Percentiles rank a stretch among this genome's conserved stretches.
These are phyloP conservation scores for Dactylellina haptotyla DNA, from an alignment of 2,329 filamentous ascomycete genomes.

Conservation along the genomic window DNA sequence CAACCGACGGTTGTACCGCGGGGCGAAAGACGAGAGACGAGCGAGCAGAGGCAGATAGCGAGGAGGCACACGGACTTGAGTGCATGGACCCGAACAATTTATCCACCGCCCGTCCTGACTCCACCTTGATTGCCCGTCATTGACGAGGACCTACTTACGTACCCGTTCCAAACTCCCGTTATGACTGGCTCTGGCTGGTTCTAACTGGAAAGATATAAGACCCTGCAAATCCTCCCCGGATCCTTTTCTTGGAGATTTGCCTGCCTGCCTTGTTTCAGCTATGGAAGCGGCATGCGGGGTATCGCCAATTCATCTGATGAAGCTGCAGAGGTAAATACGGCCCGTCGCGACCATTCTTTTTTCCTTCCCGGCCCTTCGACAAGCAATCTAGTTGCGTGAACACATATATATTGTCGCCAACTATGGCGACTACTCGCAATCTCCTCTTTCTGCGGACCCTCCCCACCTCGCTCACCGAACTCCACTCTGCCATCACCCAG, in stretches of 20 bases:
- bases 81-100: slow-evolving; percentile 43
- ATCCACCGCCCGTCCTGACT: slow-evolving; percentile 30
- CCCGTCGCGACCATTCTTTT: neutral
- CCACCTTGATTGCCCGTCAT: slow-evolving; percentile 21
- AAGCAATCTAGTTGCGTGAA: neutral
- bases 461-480: slow-evolving; percentile 41
- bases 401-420: neutral
- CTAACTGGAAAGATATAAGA: slow-evolving; percentile 35
- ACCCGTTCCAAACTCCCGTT: neutral
- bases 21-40: too few species aligned
- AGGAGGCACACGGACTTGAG: slow-evolving; percentile 13
- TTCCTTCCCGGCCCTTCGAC: neutral
- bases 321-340: neutral
- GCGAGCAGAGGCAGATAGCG: too few species aligned
- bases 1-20: slow-evolving; percentile 7
- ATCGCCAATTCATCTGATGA: slow-evolving; percentile 12
- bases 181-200: too few species aligned
- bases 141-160: neutral
- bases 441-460: slow-evolving; percentile 40
- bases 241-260: slow-evolving; percentile 10
- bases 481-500: slow-evolving; percentile 41
- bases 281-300: slow-evolving; percentile 30
- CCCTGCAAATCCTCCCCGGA: slow-evolving; percentile 35
- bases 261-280: slow-evolving; percentile 25
- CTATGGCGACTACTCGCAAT: slow-evolving; percentile 46